Evolutionary conservation across 2,329 filamentous ascomycete genomes (phyloP), one percentile per base, ranked within the genome.

Genomic region (Colletotrichum incanum): DNA sequence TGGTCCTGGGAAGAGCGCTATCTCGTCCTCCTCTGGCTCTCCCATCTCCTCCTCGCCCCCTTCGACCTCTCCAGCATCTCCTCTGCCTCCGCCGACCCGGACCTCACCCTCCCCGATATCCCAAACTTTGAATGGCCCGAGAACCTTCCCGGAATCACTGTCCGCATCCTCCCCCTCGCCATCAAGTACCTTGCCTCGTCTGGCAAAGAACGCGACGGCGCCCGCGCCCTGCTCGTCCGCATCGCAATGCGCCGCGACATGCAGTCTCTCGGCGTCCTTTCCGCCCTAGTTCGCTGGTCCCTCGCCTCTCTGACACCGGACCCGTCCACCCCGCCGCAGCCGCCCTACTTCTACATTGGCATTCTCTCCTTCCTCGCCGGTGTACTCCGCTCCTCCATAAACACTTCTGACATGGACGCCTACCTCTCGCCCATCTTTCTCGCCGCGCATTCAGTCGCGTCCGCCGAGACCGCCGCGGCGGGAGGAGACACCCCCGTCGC

Each of bases 41-140:
- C 93, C 0, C 93, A 96, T 81, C 84, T 96, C 20, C 86, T 96
- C 70, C 87, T 96, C 41, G 94, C 94, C 1, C 96, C 96, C 0
- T 99, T 99, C 82, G 95, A 98, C 77, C 85, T 99, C 64, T 89
- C 92, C 2, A 95, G 94, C 2, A 95, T 99, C 73, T 98, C 95
- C 1, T 90, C 89, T 2, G 82, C 84, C 1, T 86, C 87, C 39
- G 80, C 85, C 23, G 67, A 73, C 16, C 86, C 88, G 41, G 84
- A 88, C 69, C 79, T 84, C 3, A 81, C 83, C 23, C 77, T 83
- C 5, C 82, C 84, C 0, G 75, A 74, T 3, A 83, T 90, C 1
- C 77, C 82, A 0, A 87, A 86, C 1, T 83, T 94, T 23, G 77
- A 80, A 11, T 88, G 93, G 81, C 89, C 92, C 0, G 20, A 52